Conservation (phyloP, 2,329 filamentous ascomycete species). For the Colletotrichum cuscutae region DNA sequence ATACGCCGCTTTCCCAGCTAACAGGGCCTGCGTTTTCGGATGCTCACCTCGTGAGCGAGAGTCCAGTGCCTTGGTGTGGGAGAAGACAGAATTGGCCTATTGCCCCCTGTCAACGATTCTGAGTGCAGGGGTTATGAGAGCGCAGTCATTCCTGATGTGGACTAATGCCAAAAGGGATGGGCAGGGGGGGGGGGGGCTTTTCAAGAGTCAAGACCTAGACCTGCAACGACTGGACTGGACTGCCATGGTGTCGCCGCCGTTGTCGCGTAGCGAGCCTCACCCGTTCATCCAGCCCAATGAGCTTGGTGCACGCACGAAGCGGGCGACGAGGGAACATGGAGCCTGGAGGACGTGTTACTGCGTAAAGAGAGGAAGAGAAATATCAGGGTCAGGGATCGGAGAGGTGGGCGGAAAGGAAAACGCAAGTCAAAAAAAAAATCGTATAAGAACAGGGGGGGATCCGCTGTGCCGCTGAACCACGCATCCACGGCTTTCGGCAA, state of each 20-base stretch:
- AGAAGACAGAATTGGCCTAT: neutral
- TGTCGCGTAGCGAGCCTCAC: slow-evolving; percentile 28
- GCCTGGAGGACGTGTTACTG: slow-evolving; percentile 2
- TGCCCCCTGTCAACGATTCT: slow-evolving; percentile 9
- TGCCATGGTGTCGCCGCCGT: slow-evolving; percentile 31
- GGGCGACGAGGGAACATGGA: neutral
- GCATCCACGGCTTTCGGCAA: slow-evolving; percentile 27
- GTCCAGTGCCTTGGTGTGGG: neutral
- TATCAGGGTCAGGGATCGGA: slow-evolving; percentile 26
- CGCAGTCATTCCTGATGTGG: slow-evolving; percentile 9
- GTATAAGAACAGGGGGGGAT: slow-evolving; percentile 35
- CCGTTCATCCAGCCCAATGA: slow-evolving; percentile 14
- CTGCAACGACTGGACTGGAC: slow-evolving; percentile 10
- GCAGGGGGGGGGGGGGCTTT: neutral
- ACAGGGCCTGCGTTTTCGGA: slow-evolving; percentile 4
- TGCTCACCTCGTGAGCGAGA: slow-evolving; percentile 3
- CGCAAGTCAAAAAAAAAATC: slow-evolving; percentile 7
- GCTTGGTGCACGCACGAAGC: neutral
- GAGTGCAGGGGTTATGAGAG: slow-evolving; percentile 1
- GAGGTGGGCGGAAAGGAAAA: slow-evolving; percentile 33
- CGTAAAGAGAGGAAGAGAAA: slow-evolving; percentile 13
- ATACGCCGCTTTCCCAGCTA: neutral
- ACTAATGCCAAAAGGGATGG: slow-evolving; percentile 18
- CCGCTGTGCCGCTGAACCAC: neutral
- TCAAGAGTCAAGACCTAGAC: neutral